Evolutionary conservation across 1,139 yeast genomes (phyloP).

Genomic region (Geotrichum candidum): DNA sequence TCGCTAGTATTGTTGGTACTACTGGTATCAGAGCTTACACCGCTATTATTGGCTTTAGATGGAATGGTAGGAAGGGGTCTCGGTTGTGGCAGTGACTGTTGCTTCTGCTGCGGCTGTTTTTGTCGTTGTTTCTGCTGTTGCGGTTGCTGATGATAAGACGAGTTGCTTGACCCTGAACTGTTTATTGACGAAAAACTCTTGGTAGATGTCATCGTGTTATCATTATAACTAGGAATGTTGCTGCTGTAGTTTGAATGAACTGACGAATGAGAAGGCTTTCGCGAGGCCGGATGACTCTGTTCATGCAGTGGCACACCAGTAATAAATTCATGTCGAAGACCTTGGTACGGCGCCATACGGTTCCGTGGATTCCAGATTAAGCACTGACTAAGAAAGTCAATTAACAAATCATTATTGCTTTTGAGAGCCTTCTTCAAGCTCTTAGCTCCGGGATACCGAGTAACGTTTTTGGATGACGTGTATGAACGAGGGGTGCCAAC

Average conservation of each 20-base stretch:
- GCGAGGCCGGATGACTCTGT: background rate
- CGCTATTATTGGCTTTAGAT: background rate
- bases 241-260: slow-evolving; percentile 97
- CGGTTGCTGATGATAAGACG: background rate
- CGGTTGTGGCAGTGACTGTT: background rate
- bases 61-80: background rate
- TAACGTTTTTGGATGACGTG: slow-evolving; percentile 33
- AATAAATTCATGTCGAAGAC: slow-evolving; percentile 42
- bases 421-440: slow-evolving; percentile 28
- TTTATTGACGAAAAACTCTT: background rate
- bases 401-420: slow-evolving; percentile 33
- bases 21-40: background rate
- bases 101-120: background rate
- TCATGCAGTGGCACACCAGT: slow-evolving; percentile 23
- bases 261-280: slow-evolving; percentile 48
- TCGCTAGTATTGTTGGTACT: background rate
- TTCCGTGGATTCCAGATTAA: slow-evolving; percentile 53
- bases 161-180: background rate
- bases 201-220: slow-evolving; percentile 1
- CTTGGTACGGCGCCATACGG: slow-evolving; percentile 42
- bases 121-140: background rate
- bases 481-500: slow-evolving; percentile 38
- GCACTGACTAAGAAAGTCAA: slow-evolving; percentile 35
- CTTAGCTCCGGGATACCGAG: slow-evolving; percentile 33
- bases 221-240: slow-evolving; percentile 73